A percentile compares a stretch with the other conserved stretches of the same genome.
Evolutionary conservation across 164 flowering plant species (phyloP).

Genomic region (grape (Vitis vinifera)): DNA sequence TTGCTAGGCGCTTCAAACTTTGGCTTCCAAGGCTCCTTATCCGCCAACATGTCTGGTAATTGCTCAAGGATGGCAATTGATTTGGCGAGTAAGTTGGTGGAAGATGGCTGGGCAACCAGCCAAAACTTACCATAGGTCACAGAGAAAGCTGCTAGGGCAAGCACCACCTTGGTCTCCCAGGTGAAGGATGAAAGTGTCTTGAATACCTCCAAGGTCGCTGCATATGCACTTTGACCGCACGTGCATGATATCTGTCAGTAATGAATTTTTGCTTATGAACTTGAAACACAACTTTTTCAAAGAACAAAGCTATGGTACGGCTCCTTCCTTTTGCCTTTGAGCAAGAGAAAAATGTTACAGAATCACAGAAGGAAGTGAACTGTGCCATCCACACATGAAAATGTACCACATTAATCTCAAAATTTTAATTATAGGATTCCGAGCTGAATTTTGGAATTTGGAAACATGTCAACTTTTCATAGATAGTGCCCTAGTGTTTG

Average conservation of each 20-base stretch:
- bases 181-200: slow-evolving; percentile 34
- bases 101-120: slow-evolving; percentile 51
- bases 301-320: too few species aligned
- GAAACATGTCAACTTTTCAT: too few species aligned
- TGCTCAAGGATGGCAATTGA: slow-evolving; percentile 49
- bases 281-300: too few species aligned
- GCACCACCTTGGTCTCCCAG: slow-evolving; percentile 66
- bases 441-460: too few species aligned
- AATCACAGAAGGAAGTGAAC: too few species aligned
- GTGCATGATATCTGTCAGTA: slow-evolving; percentile 42
- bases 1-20: slow-evolving; percentile 41
- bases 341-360: too few species aligned
- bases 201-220: slow-evolving; percentile 32
- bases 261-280: too few species aligned
- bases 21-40: slow-evolving; percentile 31
- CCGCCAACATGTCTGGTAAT: slow-evolving; percentile 54
- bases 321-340: too few species aligned
- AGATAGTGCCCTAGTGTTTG: too few species aligned
- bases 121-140: slow-evolving; percentile 59
- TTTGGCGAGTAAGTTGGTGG: slow-evolving; percentile 55
- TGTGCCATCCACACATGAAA: too few species aligned
- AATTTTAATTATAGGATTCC: too few species aligned
- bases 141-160: slow-evolving; percentile 63
- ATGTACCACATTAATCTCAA: too few species aligned
- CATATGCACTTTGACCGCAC: slow-evolving; percentile 37